These are phyloP conservation scores for Gorgonomyces haynaldii DNA, from an alignment of 192 early-diverging fungal species.

Conservation along the genomic window DNA sequence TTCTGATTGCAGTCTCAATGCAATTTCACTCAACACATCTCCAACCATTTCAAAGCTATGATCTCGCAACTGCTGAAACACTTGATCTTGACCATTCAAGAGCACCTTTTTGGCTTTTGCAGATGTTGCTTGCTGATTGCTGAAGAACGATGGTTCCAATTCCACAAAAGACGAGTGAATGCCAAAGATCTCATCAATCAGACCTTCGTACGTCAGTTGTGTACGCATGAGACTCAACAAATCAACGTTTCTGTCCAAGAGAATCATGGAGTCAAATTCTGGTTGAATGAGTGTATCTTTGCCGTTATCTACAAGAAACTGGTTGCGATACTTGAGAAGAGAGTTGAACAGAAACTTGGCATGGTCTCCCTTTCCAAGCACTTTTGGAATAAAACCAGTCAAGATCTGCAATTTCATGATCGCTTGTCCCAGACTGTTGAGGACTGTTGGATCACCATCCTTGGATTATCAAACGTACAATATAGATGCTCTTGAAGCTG, in stretches of 20 bases:
- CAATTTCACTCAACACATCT: slow-evolving; percentile 66
- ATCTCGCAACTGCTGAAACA: slow-evolving; percentile 73
- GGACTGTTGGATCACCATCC: slow-evolving; percentile 64
- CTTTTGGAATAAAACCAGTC: slow-evolving; percentile 80
- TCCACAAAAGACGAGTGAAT: slow-evolving; percentile 66
- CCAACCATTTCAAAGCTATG: slow-evolving; percentile 83
- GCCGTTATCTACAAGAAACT: slow-evolving; percentile 49
- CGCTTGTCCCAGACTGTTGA: slow-evolving; percentile 63
- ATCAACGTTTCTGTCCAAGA: slow-evolving; percentile 86
- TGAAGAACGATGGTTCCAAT: slow-evolving; percentile 52
- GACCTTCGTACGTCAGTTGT: slow-evolving; percentile 91
- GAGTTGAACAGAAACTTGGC: slow-evolving; percentile 10
- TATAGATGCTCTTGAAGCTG: slow-evolving; percentile 70
- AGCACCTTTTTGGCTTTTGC: slow-evolving; percentile 53
- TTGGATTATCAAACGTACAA: slow-evolving; percentile 33
- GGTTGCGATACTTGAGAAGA: slow-evolving; percentile 12
- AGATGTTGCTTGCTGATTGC: slow-evolving; percentile 10
- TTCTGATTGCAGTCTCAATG: slow-evolving; percentile 71
- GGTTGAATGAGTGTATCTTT: slow-evolving; percentile 14
- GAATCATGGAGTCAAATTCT: slow-evolving; percentile 64
- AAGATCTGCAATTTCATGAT: slow-evolving; percentile 83
- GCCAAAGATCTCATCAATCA: slow-evolving; percentile 87
- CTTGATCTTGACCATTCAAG: slow-evolving; percentile 66
- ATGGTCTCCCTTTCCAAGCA: slow-evolving; percentile 87
- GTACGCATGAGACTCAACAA: slow-evolving; percentile 86